Evolutionary conservation across 345 rosid species (phyloP), one percentile per base, ranked within the genome.

Genomic region (Salix dunnii): DNA sequence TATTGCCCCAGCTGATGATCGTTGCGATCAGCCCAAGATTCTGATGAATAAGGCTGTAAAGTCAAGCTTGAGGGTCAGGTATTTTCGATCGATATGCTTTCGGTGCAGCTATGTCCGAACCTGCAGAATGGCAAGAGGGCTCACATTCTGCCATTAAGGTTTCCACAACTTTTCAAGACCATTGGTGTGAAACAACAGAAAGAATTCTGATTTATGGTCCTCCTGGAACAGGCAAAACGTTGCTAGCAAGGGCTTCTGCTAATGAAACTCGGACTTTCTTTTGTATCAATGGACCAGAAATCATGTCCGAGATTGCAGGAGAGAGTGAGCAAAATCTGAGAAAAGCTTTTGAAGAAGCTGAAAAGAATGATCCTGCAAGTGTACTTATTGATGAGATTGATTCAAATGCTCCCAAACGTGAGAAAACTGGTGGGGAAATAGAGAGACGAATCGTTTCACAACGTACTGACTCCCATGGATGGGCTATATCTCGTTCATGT

Each of bases 81-180:
- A n/a, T n/a, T n/a, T n/a, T n/a, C n/a, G n/a, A n/a, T n/a, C 46
- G 76, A 73, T 30, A 28, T 40, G 3, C 58, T 73, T 13, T 73
- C 68, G 13, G 68, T 73, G 9, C 68, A 61, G 16, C 11, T 40
- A 40, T 40, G 58, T 46, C 12, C 18, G 0, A 36, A 42, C 7
- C 38, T 73, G 12, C 21, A 38, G 51, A 5, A 62, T 27, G 76
- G 68, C 8, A 40, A 43, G 17, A 42, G 33, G 31, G 40, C 62
- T 20, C 60, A 73, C 18, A 10, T 73, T 14, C 68, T 73, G 11
- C 76, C 76, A 16, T 51, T 72, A 3, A 72, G 68, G 11, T 48
- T 70, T 63, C 81, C 72, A 1, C 77, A 72, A 17, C 66, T 72
- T 6, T 72, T 78, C 20, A 78, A 40, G 18, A 3, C 48, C 5